Evolutionary conservation across 148 eudicot species (phyloP).

Genomic region (Oxyria digyna): DNA sequence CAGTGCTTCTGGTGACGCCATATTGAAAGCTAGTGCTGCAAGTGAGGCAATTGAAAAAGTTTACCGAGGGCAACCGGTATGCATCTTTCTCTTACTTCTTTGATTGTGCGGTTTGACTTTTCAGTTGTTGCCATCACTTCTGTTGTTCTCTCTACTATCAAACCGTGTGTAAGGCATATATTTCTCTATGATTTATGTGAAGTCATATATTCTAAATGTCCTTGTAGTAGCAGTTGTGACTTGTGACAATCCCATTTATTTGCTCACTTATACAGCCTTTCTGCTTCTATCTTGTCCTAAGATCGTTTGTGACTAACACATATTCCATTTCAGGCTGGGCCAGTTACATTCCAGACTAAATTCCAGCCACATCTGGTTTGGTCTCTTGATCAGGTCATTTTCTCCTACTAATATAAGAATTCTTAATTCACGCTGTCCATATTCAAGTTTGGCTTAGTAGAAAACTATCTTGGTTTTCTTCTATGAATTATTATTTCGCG

Average conservation of each 20-base stretch:
- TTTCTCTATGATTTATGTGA: not conserved
- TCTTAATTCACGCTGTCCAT: not conserved
- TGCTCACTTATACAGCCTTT: not conserved
- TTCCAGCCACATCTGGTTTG: constrained; percentile 87
- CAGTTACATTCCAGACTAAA: constrained; percentile 58
- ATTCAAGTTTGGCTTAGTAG: not conserved
- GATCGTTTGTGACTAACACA: not conserved
- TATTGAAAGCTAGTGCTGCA: constrained; percentile 89
- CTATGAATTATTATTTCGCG: no score
- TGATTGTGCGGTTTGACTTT: not conserved
- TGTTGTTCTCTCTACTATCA: no score
- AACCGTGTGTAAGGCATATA: no score
- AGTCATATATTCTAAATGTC: not conserved
- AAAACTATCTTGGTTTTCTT: no score
- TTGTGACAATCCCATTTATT: not conserved
- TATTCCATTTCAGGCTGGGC: constrained; percentile 49
- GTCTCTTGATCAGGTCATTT: constrained; percentile 80
- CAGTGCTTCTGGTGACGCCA: constrained; percentile 78
- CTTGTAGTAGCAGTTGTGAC: not conserved
- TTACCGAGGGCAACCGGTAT: constrained; percentile 61
- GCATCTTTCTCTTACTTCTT: not conserved
- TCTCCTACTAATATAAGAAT: not conserved
- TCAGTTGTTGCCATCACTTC: not conserved
- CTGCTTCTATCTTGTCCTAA: not conserved
- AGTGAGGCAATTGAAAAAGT: constrained; percentile 82